Evolutionary conservation across 495 filamentous ascomycete genomes (phyloP).

Genomic region (Xylaria castorea): DNA sequence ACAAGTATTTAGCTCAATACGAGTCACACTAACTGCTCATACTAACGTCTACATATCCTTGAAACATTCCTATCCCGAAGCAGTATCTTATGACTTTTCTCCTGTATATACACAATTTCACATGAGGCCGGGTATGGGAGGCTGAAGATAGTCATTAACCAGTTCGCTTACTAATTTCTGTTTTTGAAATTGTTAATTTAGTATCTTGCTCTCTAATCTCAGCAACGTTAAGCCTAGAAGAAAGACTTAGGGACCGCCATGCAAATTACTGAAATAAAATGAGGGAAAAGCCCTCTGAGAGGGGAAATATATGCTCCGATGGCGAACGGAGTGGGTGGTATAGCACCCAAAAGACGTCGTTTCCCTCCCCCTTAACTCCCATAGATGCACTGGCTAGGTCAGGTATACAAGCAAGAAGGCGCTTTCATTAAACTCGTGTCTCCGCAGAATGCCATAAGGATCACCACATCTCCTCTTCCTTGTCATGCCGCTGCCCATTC

Average conservation of each 20-base stretch:
- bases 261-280: slow-evolving; percentile 2
- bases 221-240: neutral
- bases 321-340: slow-evolving; percentile 1
- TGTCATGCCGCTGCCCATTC: slow-evolving; percentile 34
- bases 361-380: slow-evolving; percentile 32
- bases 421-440: slow-evolving; percentile 28
- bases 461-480: slow-evolving; percentile 44
- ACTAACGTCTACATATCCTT: neutral
- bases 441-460: slow-evolving; percentile 20
- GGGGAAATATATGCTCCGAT: slow-evolving; percentile 16
- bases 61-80: neutral
- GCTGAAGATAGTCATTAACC: neutral
- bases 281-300: neutral
- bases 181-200: neutral
- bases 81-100: neutral
- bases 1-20: neutral
- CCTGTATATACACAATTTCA: neutral
- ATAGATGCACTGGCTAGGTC: slow-evolving; percentile 37
- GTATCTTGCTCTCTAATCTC: slow-evolving; percentile 16
- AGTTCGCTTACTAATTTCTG: slow-evolving; percentile 3
- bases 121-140: neutral
- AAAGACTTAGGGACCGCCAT: neutral
- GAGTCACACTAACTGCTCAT: neutral
- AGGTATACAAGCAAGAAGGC: slow-evolving; percentile 31
- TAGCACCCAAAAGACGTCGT: slow-evolving; percentile 15